Evolutionary conservation across 805 yeast genomes (phyloP).

Genomic region (Ogataea zsoltii): DNA sequence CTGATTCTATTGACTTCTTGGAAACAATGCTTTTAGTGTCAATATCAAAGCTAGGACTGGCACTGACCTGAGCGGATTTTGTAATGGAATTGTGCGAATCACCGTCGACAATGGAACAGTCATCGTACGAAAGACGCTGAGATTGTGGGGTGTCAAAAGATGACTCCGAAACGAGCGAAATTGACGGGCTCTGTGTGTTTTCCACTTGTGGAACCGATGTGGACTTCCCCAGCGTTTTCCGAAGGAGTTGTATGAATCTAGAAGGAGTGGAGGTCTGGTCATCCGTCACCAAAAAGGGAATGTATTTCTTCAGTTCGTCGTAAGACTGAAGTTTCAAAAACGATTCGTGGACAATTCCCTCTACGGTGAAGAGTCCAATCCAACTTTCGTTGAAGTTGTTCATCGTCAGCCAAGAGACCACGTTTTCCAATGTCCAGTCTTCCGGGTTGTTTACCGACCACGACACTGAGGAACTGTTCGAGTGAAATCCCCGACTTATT

Average conservation of each 20-base stretch:
- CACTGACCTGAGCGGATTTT: not conserved
- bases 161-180: constrained; percentile 22
- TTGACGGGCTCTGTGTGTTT: constrained; percentile 14
- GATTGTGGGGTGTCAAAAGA: constrained; percentile 9
- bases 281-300: constrained; percentile 41
- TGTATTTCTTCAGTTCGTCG: constrained; percentile 41
- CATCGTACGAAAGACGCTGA: not conserved
- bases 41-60: not conserved
- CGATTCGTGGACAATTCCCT: constrained; percentile 58
- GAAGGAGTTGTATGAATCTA: constrained; percentile 55
- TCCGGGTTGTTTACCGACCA: constrained; percentile 56
- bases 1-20: not conserved
- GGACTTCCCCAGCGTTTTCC: constrained; percentile 41
- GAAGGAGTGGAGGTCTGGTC: constrained; percentile 50
- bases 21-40: not conserved
- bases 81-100: constrained; percentile 1
- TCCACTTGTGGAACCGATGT: constrained; percentile 9
- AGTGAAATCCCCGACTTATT: constrained; percentile 19
- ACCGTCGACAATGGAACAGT: not conserved
- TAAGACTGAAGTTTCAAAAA: constrained; percentile 71
- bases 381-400: constrained; percentile 73
- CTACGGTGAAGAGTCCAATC: constrained; percentile 61
- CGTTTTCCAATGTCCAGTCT: constrained; percentile 74
- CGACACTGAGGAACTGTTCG: constrained; percentile 29
- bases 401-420: constrained; percentile 64